These are phyloP conservation scores for Dryas integrifolia DNA, from an alignment of 331 rosid species.

Conservation along the genomic window DNA sequence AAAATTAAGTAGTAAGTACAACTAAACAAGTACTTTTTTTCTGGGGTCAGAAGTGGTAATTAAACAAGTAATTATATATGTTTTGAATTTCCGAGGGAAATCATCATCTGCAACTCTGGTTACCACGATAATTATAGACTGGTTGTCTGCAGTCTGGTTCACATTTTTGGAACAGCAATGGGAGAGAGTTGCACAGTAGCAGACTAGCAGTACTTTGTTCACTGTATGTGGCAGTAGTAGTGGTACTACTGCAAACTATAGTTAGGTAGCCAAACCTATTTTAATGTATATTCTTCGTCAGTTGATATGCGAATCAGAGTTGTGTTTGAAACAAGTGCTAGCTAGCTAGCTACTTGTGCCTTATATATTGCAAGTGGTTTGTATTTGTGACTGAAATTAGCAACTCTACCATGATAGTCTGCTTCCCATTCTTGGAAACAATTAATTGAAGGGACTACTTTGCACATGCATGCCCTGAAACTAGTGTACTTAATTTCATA, in stretches of 20 bases:
- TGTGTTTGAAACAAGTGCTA: too few species aligned
- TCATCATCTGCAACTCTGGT: neutral
- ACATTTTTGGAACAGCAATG: neutral
- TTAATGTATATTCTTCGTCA: neutral
- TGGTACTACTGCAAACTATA: too few species aligned
- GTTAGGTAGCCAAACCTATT: neutral
- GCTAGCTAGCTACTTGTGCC: too few species aligned
- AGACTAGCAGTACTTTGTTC: too few species aligned
- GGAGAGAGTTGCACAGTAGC: neutral
- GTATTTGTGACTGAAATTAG: neutral
- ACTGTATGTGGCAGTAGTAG: too few species aligned
- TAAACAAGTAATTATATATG: neutral
- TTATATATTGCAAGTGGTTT: neutral
- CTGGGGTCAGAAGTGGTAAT: neutral
- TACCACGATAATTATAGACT: too few species aligned
- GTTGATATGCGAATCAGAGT: neutral
- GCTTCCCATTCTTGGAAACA: neutral
- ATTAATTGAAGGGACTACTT: too few species aligned
- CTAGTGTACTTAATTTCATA: neutral
- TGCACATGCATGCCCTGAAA: neutral
- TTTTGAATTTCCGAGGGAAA: constrained; percentile 6
- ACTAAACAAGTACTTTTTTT: neutral
- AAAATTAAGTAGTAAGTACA: too few species aligned
- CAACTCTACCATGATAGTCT: neutral
- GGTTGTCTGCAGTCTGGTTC: neutral